A percentile compares a stretch with the other conserved stretches of the same genome.
These are phyloP conservation scores for Leccinum variicolor DNA, from an alignment of 768 basidiomycete species.

Conservation along the genomic window DNA sequence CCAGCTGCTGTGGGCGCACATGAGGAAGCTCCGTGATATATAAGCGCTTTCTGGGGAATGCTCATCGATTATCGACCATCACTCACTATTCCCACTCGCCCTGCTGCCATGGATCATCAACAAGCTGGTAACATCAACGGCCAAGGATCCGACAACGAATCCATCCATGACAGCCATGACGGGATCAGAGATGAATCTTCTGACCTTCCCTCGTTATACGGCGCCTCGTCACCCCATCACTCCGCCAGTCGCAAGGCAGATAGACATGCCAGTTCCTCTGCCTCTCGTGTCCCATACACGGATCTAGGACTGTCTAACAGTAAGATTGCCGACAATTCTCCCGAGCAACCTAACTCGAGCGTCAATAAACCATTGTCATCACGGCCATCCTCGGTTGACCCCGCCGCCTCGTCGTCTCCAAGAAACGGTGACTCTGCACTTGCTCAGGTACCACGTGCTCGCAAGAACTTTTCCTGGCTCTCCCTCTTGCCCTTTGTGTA, in stretches of 20 bases:
- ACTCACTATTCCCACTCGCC: no score
- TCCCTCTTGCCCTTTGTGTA: slow-evolving; percentile 26
- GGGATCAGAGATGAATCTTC: no score
- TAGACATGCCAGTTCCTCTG: not conserved
- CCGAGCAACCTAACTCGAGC: not conserved
- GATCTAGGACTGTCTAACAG: not conserved
- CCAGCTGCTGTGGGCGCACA: no score
- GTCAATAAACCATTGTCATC: not conserved
- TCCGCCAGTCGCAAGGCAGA: not conserved
- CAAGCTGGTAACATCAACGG: no score
- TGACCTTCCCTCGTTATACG: slow-evolving; percentile 17
- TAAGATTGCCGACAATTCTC: not conserved
- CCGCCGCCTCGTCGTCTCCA: not conserved
- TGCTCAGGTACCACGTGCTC: not conserved
- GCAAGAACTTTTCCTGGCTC: slow-evolving; percentile 26
- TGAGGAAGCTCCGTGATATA: no score
- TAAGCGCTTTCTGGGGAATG: no score
- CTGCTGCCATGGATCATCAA: no score
- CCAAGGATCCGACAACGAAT: no score
- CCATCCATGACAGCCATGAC: no score
- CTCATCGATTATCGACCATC: no score
- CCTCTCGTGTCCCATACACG: not conserved
- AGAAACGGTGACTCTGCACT: not conserved
- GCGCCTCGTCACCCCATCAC: slow-evolving; percentile 3
- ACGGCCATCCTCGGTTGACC: not conserved